These are phyloP conservation scores for Fusarium sp. DNA, from an alignment of 2,329 filamentous ascomycete species.

Conservation along the genomic window DNA sequence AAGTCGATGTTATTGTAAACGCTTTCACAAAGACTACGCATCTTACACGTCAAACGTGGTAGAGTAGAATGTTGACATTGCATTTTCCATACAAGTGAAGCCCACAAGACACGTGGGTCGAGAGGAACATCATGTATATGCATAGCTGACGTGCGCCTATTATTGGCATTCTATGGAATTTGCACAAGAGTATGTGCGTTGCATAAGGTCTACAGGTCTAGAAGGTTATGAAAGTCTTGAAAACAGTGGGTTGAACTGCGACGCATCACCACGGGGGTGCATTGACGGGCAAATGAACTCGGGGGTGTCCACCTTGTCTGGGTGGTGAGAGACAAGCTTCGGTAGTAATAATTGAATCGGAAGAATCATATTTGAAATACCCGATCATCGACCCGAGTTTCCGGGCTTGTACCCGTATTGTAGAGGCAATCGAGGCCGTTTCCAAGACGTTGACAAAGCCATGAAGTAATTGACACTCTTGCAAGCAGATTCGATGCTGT, in stretches of 20 bases:
- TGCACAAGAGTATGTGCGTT: constrained; percentile 1
- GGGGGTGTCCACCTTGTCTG: constrained; percentile 24
- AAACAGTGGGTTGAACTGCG: not conserved
- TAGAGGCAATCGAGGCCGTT: not conserved
- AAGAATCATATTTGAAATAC: not conserved
- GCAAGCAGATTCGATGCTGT: not conserved
- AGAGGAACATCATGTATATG: constrained; percentile 5
- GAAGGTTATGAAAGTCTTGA: constrained; percentile 17
- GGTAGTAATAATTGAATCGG: not conserved
- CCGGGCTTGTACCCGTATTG: not conserved
- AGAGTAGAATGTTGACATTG: constrained; percentile 12
- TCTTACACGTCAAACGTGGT: not conserved
- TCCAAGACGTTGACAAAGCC: not conserved
- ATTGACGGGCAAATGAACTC: constrained; percentile 38
- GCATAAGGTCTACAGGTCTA: constrained; percentile 7
- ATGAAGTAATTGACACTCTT: not conserved
- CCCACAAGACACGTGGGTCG: constrained; percentile 33
- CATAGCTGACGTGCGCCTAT: constrained; percentile 30
- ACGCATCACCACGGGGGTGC: constrained; percentile 16
- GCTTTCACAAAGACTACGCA: not conserved
- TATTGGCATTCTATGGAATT: not conserved
- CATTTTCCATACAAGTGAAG: constrained; percentile 13
- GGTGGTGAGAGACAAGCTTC: constrained; percentile 2
- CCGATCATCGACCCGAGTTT: not conserved
- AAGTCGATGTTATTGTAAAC: not conserved